Evolutionary conservation across 331 rosid genomes (phyloP).

Genomic region (Ulmus americana): DNA sequence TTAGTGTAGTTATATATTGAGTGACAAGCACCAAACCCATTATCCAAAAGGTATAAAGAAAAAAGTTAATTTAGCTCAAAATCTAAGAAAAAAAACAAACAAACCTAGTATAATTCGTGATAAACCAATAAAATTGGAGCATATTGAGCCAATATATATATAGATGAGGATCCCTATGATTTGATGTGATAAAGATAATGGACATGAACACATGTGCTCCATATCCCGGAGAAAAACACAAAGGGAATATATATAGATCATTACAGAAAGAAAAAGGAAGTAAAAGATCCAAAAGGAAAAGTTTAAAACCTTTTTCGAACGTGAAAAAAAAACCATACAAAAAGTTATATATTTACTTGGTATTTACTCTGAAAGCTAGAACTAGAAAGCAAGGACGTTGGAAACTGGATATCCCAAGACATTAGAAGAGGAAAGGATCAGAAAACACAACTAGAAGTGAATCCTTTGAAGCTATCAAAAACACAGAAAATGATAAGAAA

Average conservation of each 20-base stretch:
- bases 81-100: no score
- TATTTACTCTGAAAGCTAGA: constrained; percentile 19
- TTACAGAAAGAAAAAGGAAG: background rate
- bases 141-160: background rate
- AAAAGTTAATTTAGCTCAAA: background rate
- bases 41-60: background rate
- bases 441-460: constrained; percentile 10
- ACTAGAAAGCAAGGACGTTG: constrained; percentile 33
- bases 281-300: background rate
- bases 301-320: background rate
- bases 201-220: background rate
- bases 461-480: background rate
- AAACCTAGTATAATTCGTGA: no score
- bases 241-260: no score
- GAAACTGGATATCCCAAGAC: constrained; percentile 14
- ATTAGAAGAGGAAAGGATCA: constrained; percentile 12
- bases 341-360: background rate
- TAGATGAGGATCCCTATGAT: background rate
- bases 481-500: background rate
- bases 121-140: background rate
- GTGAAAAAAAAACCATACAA: background rate
- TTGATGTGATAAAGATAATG: constrained; percentile 1
- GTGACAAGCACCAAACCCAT: constrained; percentile 9
- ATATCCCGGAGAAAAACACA: background rate
- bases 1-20: background rate